Base-by-base conservation (phyloP, 177 flowering plant species). In the Vitis hybrid region DNA sequence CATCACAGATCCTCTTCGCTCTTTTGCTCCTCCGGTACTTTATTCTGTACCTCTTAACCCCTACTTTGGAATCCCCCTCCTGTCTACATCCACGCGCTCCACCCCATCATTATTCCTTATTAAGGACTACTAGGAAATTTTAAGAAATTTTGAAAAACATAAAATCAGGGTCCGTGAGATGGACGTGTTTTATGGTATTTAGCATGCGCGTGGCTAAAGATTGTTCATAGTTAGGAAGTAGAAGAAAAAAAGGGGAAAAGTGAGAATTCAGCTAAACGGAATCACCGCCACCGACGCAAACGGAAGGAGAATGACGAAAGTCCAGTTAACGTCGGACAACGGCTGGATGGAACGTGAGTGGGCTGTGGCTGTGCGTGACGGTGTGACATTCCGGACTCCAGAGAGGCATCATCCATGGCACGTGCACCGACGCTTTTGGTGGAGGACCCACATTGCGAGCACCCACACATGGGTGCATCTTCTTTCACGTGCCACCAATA, bases 231-330 rank as follows among this genome's bases (percentile, higher is more conserved):
- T 2, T 24, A 24, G 27, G 27, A 2, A 24, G 27, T 24, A 24
- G 27, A 27, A 27, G 11, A n/a, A 6, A 1, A 1, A 24, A 70
- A 52, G 54, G 65, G 65, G 3, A 65, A 9, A 65, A 51, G n/a
- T 6, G 70, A 52, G 52, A 65, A 17, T 10, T 21, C 18, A 3
- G 4, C 1, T 1, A 54, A 60, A 67, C 72, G 64, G 68, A 30
- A 9, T 17, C 52, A 21, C n/a, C 7, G 14, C 71, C 71, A 73
- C 76, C 68, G 76, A 74, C 76, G 76, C 55, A 62, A 64, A 74
- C 76, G 68, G 72, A 2, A 14, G 48, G 7, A 60, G 65, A 52
- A 60, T 60, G 65, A 32, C 48, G 15, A 12, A 3, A 1, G 6
- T 14, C n/a, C 46, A 2, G 18, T 11, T 13, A 12, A 62, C 46